These are phyloP conservation scores for Exophiala alcalophila DNA, from an alignment of 2,329 filamentous ascomycete species.

Conservation along the genomic window DNA sequence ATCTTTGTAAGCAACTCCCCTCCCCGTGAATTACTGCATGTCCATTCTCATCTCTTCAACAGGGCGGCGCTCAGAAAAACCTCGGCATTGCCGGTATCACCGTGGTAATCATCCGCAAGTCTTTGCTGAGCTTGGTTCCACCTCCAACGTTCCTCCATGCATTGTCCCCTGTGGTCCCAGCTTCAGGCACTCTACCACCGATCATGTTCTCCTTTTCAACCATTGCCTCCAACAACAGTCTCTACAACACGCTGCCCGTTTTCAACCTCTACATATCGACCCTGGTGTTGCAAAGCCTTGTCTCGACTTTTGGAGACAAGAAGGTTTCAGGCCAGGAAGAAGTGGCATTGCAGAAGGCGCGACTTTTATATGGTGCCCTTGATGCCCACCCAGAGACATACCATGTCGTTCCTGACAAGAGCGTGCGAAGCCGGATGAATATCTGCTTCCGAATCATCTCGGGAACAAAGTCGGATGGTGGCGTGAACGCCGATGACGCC, in stretches of 20 bases:
- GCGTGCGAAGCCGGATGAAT: slow-evolving; percentile 83
- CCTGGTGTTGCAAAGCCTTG: slow-evolving; percentile 76
- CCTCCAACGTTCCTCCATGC: slow-evolving; percentile 66
- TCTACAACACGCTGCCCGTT: slow-evolving; percentile 95
- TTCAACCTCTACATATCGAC: slow-evolving; percentile 91
- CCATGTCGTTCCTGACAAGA: slow-evolving; percentile 71
- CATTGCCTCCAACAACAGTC: slow-evolving; percentile 85
- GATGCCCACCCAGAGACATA: slow-evolving; percentile 69
- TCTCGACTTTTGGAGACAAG: slow-evolving; percentile 59
- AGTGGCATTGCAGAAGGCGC: slow-evolving; percentile 70
- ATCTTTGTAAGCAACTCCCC: slow-evolving; percentile 65
- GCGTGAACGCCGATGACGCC: slow-evolving; percentile 23
- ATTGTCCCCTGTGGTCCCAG: slow-evolving; percentile 61
- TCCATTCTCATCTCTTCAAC: slow-evolving; percentile 6
- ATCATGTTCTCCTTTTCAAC: slow-evolving; percentile 79
- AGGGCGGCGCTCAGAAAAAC: slow-evolving; percentile 86
- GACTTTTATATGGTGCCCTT: slow-evolving; percentile 71
- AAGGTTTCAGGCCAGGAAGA: slow-evolving; percentile 75
- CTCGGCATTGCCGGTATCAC: slow-evolving; percentile 82
- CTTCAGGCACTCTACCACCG: slow-evolving; percentile 59
- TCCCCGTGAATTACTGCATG: slow-evolving; percentile 6
- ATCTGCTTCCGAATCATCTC: slow-evolving; percentile 79
- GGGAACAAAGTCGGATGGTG: slow-evolving; percentile 48
- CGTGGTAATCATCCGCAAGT: slow-evolving; percentile 79
- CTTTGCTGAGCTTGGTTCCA: slow-evolving; percentile 67